Base-by-base conservation (phyloP, 2,329 filamentous ascomycete species). In the Lasiodiplodia sp. region DNA sequence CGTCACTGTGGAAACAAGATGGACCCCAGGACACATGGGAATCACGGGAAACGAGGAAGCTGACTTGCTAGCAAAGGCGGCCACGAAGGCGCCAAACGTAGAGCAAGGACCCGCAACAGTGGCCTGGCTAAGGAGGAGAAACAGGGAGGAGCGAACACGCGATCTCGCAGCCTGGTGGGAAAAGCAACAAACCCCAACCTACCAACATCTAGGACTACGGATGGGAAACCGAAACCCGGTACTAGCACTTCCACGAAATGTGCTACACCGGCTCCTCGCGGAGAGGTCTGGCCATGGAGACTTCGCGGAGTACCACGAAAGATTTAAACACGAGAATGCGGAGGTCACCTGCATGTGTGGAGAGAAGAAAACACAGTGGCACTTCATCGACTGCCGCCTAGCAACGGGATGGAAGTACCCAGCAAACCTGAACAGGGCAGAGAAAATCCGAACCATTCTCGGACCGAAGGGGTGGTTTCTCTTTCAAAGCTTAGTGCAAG, bases 181-280 rank as follows among this genome's bases (percentile, higher is more conserved):
- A 63, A 51, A 47, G 23, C 23, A 47, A 25, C 23, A 63, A 21
- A 63, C 28, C 2, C 23, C 18, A 4, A 25, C 11, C 38, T 47
- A 47, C 38, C 38, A 51, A 25, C 28, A 37, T n/a, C 53, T 56
- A 4, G 53, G 28, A 10, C 53, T 56, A 56, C 31, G 16, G 34
- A 4, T 56, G 18, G 53, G 53, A 56, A 56, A 56, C 53, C 49
- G 28, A 21, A 58, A 58, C 28, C 55, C 55, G 25, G 55, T 16
- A 25, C 55, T 58, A 21, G 55, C 55, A 25, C 37, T 58, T 12
- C 37, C 55, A 40, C 31, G 55, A 21, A 38, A 44, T n/a, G 21
- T 44, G 21, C 55, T 58, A 58, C 55, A 58, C 55, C 31, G 31
- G 55, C 55, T 58, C 55, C 55, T 58, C 10, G 55, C 55, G 28